phyloP scores from a whole-genome alignment of 192 early-diverging fungal species.

The Backusella sp. region DNA sequence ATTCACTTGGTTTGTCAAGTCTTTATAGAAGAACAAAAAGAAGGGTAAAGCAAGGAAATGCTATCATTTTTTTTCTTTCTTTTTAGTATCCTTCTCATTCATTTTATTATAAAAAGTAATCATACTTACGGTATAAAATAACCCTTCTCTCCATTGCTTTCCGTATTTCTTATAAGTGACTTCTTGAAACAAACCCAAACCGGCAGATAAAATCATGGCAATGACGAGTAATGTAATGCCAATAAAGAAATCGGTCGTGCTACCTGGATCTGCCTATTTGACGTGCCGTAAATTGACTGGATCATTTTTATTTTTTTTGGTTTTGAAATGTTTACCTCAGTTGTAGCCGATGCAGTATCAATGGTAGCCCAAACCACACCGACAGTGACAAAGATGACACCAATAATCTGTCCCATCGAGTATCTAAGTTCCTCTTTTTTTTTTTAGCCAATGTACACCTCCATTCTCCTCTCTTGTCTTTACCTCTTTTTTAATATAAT shows the following conservation, averaged over 20 bases:
- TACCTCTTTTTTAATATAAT: constrained; percentile 61
- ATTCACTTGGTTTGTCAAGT: constrained; percentile 57
- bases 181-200: constrained; percentile 86
- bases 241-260: constrained; percentile 17
- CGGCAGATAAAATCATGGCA: constrained; percentile 73
- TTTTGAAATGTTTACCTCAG: not conserved
- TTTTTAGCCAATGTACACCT: not conserved
- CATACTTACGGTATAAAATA: constrained; percentile 75
- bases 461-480: not conserved
- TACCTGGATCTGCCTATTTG: constrained; percentile 3
- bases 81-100: not conserved
- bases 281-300: not conserved
- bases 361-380: constrained; percentile 76
- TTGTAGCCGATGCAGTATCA: constrained; percentile 18
- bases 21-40: constrained; percentile 73
- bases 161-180: constrained; percentile 74
- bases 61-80: constrained; percentile 31
- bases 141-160: constrained; percentile 82
- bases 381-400: constrained; percentile 74
- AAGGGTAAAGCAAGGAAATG: constrained; percentile 79
- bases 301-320: not conserved
- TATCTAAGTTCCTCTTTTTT: constrained; percentile 26
- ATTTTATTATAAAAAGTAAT: not conserved
- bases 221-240: constrained; percentile 69
- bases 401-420: constrained; percentile 48